A percentile compares a stretch with the other conserved stretches of the same genome.
phyloP scores from a whole-genome alignment of 495 filamentous ascomycete species.

The Physcia stellaris region DNA sequence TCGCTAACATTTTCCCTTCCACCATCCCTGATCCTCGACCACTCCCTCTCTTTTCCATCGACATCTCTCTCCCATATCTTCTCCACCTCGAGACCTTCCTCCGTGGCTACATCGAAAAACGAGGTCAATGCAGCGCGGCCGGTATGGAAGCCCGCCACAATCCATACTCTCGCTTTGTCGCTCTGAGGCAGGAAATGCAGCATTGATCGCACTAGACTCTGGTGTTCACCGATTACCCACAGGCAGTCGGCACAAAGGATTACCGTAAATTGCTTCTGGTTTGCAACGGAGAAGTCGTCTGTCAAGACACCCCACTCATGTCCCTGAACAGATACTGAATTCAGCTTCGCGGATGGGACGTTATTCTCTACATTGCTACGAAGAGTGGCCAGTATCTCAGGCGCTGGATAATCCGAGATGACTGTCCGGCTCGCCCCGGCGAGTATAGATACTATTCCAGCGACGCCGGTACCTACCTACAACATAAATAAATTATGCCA shows the following conservation, averaged over 20 bases:
- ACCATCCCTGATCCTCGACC: slow-evolving; percentile 38
- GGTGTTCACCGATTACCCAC: slow-evolving; percentile 74
- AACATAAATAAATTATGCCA: too few species aligned
- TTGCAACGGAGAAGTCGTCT: slow-evolving; percentile 36
- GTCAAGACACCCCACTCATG: slow-evolving; percentile 61
- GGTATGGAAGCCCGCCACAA: slow-evolving; percentile 74
- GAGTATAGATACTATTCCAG: slow-evolving; percentile 52
- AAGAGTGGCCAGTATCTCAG: slow-evolving; percentile 46
- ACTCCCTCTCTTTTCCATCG: slow-evolving; percentile 49
- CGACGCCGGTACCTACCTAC: slow-evolving; percentile 63
- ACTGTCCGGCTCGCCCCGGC: slow-evolving; percentile 49
- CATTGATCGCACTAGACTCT: slow-evolving; percentile 55
- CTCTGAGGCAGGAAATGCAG: slow-evolving; percentile 45
- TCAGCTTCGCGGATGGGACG: slow-evolving; percentile 17
- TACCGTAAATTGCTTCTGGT: slow-evolving; percentile 44
- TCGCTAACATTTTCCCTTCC: slow-evolving; percentile 50
- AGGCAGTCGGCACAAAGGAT: slow-evolving; percentile 73
- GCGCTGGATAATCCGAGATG: slow-evolving; percentile 66
- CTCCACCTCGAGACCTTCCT: slow-evolving; percentile 52
- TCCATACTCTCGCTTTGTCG: slow-evolving; percentile 43
- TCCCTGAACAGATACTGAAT: slow-evolving; percentile 35
- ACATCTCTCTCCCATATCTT: slow-evolving; percentile 63
- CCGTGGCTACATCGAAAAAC: slow-evolving; percentile 54
- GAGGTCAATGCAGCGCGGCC: slow-evolving; percentile 53
- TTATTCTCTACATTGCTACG: slow-evolving; percentile 46